These are phyloP conservation scores for Coemansia sp. DNA, from an alignment of 192 early-diverging fungal species.

Conservation along the genomic window DNA sequence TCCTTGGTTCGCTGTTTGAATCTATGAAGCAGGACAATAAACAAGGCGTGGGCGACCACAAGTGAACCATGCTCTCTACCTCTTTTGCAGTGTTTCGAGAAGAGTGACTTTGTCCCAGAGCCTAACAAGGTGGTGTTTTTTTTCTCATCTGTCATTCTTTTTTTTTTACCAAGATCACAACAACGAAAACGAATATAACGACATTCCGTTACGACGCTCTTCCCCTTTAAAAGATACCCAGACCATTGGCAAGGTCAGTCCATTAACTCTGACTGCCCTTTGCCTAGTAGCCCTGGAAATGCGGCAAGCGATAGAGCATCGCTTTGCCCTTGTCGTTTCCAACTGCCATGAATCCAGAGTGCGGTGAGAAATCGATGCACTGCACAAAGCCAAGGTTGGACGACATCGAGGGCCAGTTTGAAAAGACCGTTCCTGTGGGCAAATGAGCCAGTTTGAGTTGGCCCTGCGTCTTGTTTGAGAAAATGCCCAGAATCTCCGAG, in stretches of 20 bases:
- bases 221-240: no score
- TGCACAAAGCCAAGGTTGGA: conserved; percentile 85
- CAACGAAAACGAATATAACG: no score
- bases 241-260: no score
- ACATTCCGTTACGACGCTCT: no score
- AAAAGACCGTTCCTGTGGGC: conserved; percentile 76
- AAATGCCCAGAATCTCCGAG: conserved; percentile 80
- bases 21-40: conserved; percentile 28
- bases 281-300: conserved; percentile 53
- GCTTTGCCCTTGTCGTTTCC: conserved; percentile 92
- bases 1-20: conserved; percentile 28
- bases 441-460: conserved; percentile 82
- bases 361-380: conserved; percentile 83
- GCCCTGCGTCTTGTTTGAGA: conserved; percentile 71
- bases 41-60: neutral
- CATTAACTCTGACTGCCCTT: neutral
- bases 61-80: neutral
- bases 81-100: neutral
- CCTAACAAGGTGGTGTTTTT: no score
- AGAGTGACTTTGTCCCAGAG: neutral
- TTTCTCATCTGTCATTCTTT: no score
- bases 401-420: conserved; percentile 89
- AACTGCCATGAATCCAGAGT: conserved; percentile 84
- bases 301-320: conserved; percentile 76
- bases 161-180: no score